phyloP scores from a whole-genome alignment of 139 green algal species.

The Desmodesmus armatus region DNA sequence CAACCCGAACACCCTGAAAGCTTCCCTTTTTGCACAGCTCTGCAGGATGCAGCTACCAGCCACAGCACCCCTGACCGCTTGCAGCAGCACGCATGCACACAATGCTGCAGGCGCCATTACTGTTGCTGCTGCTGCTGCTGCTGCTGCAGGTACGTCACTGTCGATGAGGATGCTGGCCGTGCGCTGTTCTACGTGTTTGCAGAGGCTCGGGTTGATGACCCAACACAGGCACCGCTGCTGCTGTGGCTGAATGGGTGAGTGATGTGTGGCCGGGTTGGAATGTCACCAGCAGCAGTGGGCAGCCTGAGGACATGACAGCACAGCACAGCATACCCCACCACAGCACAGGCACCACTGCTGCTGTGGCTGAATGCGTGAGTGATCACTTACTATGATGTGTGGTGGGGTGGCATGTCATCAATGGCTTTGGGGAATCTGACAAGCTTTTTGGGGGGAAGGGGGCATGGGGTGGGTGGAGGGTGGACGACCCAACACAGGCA shows the following conservation, averaged over 20 bases:
- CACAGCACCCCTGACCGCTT: too few relatives aligned
- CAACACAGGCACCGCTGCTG: slow-evolving; percentile 61
- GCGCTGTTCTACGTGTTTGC: slow-evolving; percentile 82
- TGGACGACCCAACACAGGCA: slow-evolving; percentile 11
- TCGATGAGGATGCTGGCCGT: slow-evolving; percentile 75
- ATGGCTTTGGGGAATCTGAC: too few relatives aligned
- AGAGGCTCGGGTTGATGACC: slow-evolving; percentile 43
- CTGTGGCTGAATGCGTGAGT: neutral
- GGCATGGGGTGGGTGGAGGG: too few relatives aligned
- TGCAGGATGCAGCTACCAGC: too few relatives aligned
- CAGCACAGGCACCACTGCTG: neutral
- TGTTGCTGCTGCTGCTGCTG: too few relatives aligned
- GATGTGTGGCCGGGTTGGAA: neutral
- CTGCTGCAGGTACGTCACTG: slow-evolving; percentile 79
- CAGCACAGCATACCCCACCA: neutral
- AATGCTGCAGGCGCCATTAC: neutral
- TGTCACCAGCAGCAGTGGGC: neutral
- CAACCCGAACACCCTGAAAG: too few relatives aligned
- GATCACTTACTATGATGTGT: too few relatives aligned
- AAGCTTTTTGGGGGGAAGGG: slow-evolving; percentile 80
- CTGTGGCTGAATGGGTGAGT: slow-evolving; percentile 86
- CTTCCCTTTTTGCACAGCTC: too few relatives aligned
- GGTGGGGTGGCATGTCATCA: too few relatives aligned
- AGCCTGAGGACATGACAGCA: neutral
- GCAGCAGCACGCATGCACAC: neutral